Percentiles rank a stretch among this genome's conserved stretches.
These are phyloP conservation scores for Multifurca ochricompacta DNA, from an alignment of 768 basidiomycete species.

Conservation along the genomic window DNA sequence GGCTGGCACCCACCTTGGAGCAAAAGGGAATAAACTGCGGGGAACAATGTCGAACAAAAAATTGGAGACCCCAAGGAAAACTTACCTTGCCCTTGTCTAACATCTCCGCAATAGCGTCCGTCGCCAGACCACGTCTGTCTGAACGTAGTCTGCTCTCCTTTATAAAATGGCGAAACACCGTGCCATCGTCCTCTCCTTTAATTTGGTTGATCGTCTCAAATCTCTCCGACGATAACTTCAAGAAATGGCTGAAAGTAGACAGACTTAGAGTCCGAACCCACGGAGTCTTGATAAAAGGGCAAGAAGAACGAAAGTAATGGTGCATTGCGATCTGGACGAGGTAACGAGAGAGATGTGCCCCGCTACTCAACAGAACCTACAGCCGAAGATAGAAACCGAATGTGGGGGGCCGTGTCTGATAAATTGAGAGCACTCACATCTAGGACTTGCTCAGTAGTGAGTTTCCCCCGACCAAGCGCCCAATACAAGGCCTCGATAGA, in stretches of 20 bases:
- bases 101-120: constrained; percentile 58
- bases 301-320: constrained; percentile 66
- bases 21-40: constrained; percentile 72
- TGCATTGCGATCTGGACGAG: constrained; percentile 71
- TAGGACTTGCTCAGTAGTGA: constrained; percentile 15
- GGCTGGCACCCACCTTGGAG: constrained; percentile 43
- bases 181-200: constrained; percentile 73
- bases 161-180: constrained; percentile 53
- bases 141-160: constrained; percentile 62
- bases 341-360: constrained; percentile 73
- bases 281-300: constrained; percentile 65
- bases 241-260: constrained; percentile 54
- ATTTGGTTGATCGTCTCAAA: constrained; percentile 61
- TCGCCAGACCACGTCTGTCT: constrained; percentile 49
- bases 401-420: neutral
- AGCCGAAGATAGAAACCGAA: constrained; percentile 6
- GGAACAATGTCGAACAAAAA: neutral
- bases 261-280: constrained; percentile 66
- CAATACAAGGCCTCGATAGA: constrained; percentile 61
- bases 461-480: constrained; percentile 63
- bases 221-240: constrained; percentile 46
- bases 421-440: constrained; percentile 14
- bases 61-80: constrained; percentile 19
- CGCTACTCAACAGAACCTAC: constrained; percentile 66
- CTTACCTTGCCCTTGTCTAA: constrained; percentile 64